Evolutionary conservation across 2,329 filamentous ascomycete genomes (phyloP).

Genomic region (Diaporthe sp.): DNA sequence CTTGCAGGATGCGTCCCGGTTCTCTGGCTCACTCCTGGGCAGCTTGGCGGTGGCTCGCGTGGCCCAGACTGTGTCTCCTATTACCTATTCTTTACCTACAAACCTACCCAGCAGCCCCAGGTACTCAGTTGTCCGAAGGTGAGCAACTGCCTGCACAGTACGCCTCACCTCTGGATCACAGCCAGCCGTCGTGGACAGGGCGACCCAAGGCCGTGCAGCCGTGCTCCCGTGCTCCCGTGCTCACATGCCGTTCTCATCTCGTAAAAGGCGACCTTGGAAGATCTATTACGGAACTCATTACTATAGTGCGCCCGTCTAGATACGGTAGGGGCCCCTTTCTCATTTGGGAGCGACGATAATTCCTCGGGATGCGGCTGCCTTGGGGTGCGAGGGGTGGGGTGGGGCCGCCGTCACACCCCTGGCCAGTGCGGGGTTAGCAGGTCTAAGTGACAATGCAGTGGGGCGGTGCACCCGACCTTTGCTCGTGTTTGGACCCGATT

Average conservation of each 20-base stretch:
- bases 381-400: constrained; percentile 16
- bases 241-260: constrained; percentile 18
- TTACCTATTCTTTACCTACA: not conserved
- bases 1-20: constrained; percentile 22
- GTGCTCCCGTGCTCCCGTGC: not conserved
- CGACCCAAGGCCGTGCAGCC: constrained; percentile 3
- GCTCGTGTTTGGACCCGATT: constrained; percentile 25
- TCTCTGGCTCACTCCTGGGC: constrained; percentile 20
- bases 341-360: constrained; percentile 17
- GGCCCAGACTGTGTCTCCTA: not conserved
- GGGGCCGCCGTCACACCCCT: constrained; percentile 24
- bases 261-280: constrained; percentile 10
- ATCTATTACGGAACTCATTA: constrained; percentile 25
- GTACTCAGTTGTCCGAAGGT: too few species aligned
- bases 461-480: constrained; percentile 11
- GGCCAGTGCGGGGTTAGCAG: constrained; percentile 30
- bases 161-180: too few species aligned
- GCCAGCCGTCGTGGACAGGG: not conserved
- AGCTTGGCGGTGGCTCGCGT: constrained; percentile 24
- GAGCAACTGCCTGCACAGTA: too few species aligned
- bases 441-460: constrained; percentile 14
- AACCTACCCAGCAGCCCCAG: not conserved
- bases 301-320: not conserved
- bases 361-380: not conserved
- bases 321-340: constrained; percentile 7